Evolutionary conservation across 2,329 filamentous ascomycete species (phyloP).

Genomic region (Dactylellina sp.): DNA sequence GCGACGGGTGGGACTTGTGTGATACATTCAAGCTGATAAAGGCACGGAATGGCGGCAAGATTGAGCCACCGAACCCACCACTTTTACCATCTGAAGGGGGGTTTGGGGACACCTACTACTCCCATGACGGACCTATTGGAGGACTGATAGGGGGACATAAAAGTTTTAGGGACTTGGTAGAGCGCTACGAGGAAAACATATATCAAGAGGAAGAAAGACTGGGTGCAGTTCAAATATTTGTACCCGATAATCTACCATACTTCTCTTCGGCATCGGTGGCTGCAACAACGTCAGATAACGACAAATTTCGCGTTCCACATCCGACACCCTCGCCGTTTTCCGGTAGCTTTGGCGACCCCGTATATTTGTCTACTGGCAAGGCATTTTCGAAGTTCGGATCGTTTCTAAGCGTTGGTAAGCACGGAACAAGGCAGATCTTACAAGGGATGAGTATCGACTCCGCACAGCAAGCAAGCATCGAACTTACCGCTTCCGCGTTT

Average conservation of each 20-base stretch:
- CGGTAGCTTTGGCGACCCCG: constrained; percentile 55
- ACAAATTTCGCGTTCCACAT: constrained; percentile 36
- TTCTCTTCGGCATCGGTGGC: background rate
- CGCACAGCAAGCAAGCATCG: constrained; percentile 28
- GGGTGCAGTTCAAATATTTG: constrained; percentile 35
- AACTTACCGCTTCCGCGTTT: constrained; percentile 48
- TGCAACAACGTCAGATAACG: background rate
- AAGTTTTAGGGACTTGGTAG: constrained; percentile 24
- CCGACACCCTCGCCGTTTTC: constrained; percentile 47
- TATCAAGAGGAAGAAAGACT: constrained; percentile 30
- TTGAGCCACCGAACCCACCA: constrained; percentile 41
- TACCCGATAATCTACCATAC: constrained; percentile 26
- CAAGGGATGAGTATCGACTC: background rate
- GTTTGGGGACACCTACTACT: background rate
- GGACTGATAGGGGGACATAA: constrained; percentile 5
- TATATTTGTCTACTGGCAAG: constrained; percentile 58
- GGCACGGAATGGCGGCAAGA: constrained; percentile 46
- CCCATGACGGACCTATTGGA: background rate
- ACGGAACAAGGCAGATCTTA: constrained; percentile 24
- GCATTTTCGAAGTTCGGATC: constrained; percentile 59
- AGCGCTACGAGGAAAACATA: constrained; percentile 38
- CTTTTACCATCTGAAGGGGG: background rate
- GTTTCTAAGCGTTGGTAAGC: constrained; percentile 56
- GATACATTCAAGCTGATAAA: constrained; percentile 60
- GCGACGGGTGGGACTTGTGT: constrained; percentile 59